Base-by-base conservation (phyloP, 345 rosid species). In the Mallotus nudiflorus region DNA sequence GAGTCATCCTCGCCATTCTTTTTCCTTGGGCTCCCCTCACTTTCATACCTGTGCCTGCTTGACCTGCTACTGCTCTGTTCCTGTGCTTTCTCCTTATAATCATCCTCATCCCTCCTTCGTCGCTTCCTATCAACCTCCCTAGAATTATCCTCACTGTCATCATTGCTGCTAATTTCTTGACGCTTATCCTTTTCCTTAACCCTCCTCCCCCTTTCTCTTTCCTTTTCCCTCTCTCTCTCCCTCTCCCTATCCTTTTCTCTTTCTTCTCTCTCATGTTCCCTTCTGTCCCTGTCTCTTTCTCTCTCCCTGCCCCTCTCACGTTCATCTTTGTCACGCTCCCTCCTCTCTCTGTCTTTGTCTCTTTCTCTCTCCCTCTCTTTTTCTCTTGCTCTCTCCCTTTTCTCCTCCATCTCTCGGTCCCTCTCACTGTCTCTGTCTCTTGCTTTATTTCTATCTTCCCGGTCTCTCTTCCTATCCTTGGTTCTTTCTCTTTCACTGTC, bases 121-220 rank as follows among this genome's bases (percentile, higher is more conserved):
- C 89, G 84, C 77, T 89, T 94, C 78, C 82, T 78, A 15, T 77
- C 83, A 13, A 64, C 89, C 49, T 80, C 85, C 69, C 67, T 81
- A 16, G 77, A 82, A 60, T 79, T 78, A 31, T 70, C 90, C 62
- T 77, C 94, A 80, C 88, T 86, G 67, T 78, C 83, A 82, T 80
- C 84, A 82, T 87, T 96, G 66, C 85, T 78, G 33, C 76, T 80
- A 68, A 69, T 70, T 65, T 90, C 92, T 33, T 82, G 73, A 18
- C 71, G 84, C 79, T 84, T 88, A 81, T 77, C 96, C 81, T 72
- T 84, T 46, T 87, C 94, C 76, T 89, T 84, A 48, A 29, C 44
- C 81, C 76, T 85, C 81, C 83, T 80, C 68, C 82, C 85, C 80
- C 83, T 87, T 64, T 86, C 93, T 50, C 67, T 83, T 40, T 87